Conservation (phyloP, 1,139 yeast species). For the Lodderomyces beijingensis region DNA sequence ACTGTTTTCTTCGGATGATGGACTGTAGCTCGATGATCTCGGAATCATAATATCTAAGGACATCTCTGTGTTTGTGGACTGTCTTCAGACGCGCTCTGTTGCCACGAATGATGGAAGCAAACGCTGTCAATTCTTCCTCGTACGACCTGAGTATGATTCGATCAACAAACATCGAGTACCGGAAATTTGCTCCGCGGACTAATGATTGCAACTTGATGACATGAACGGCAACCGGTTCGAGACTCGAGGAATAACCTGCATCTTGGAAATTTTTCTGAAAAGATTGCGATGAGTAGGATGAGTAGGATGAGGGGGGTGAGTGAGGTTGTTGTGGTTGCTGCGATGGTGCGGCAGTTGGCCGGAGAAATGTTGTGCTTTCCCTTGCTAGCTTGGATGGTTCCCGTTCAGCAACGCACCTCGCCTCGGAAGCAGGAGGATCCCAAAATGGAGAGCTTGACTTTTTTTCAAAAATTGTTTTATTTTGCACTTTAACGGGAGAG, state of each 20-base stretch:
- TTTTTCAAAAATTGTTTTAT: not conserved
- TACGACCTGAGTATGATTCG: conserved; percentile 56
- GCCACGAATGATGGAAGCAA: conserved; percentile 41
- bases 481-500: conserved; percentile 6
- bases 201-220: conserved; percentile 53
- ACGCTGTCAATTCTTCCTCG: conserved; percentile 38
- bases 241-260: not conserved
- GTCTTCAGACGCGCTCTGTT: conserved; percentile 29
- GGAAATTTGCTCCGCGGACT: conserved; percentile 59
- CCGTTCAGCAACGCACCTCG: not conserved
- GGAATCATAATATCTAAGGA: conserved; percentile 21
- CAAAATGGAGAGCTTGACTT: conserved; percentile 12
- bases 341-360: too few relatives aligned
- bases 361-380: too few relatives aligned
- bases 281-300: not conserved
- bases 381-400: not conserved
- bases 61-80: conserved; percentile 38
- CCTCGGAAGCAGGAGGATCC: not conserved
- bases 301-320: not conserved
- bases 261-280: not conserved
- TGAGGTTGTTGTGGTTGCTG: not conserved
- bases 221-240: conserved; percentile 11
- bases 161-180: conserved; percentile 61
- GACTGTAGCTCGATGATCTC: conserved; percentile 38
- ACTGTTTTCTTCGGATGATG: conserved; percentile 25